Evolutionary conservation across 306 rosid genomes (phyloP).

Genomic region (Mimosa pudica): DNA sequence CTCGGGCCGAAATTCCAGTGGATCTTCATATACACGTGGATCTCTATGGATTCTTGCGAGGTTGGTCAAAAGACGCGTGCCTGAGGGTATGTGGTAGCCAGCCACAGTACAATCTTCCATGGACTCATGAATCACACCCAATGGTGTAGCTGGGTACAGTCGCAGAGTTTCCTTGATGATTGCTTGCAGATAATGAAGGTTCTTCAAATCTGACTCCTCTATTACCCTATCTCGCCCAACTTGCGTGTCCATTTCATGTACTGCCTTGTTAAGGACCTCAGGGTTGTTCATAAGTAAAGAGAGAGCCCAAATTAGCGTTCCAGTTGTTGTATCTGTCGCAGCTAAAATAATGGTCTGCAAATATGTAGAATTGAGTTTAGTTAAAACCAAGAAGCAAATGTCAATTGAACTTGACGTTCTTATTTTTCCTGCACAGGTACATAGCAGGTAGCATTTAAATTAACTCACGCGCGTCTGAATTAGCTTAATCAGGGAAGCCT

Average conservation of each 20-base stretch:
- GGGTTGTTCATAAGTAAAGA: slow-evolving; percentile 38
- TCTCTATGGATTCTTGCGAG: slow-evolving; percentile 46
- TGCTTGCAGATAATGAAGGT: slow-evolving; percentile 50
- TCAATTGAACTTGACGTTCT: too few species aligned
- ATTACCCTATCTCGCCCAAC: slow-evolving; percentile 8
- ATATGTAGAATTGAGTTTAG: not conserved
- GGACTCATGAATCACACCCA: slow-evolving; percentile 39
- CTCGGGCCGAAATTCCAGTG: slow-evolving; percentile 39
- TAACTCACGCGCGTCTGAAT: too few species aligned
- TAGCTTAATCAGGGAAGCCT: too few species aligned
- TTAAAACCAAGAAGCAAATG: too few species aligned
- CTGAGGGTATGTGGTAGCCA: slow-evolving; percentile 42
- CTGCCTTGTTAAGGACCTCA: slow-evolving; percentile 25
- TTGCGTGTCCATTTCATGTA: slow-evolving; percentile 32
- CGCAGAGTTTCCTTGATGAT: slow-evolving; percentile 57
- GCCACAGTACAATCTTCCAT: slow-evolving; percentile 49
- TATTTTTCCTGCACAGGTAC: too few species aligned
- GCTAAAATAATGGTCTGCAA: slow-evolving; percentile 34
- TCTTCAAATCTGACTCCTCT: slow-evolving; percentile 39
- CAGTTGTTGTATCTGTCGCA: slow-evolving; percentile 36
- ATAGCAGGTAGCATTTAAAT: too few species aligned
- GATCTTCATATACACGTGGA: slow-evolving; percentile 28
- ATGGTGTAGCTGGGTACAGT: slow-evolving; percentile 52
- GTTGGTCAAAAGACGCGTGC: slow-evolving; percentile 54
- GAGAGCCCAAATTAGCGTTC: slow-evolving; percentile 45